These are phyloP conservation scores for Kodamaea leandrae DNA, from an alignment of 805 yeast genomes.

Conservation along the genomic window DNA sequence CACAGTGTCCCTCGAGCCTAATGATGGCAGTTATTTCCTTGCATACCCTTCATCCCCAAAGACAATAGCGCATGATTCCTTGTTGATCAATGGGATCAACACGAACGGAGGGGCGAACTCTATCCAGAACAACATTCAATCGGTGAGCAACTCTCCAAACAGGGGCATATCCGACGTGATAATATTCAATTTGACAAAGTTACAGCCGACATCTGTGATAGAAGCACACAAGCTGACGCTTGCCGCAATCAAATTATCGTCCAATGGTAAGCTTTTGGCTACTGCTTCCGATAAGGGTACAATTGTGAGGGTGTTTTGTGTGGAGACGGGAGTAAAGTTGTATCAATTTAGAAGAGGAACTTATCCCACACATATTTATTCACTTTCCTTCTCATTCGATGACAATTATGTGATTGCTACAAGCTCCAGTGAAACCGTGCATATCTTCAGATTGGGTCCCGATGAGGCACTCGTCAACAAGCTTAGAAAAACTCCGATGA, in stretches of 20 bases:
- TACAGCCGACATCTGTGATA: constrained; percentile 75
- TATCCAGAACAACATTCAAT: constrained; percentile 37
- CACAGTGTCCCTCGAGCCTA: constrained; percentile 49
- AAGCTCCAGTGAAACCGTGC: constrained; percentile 89
- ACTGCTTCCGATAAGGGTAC: constrained; percentile 92
- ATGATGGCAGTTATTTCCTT: constrained; percentile 47
- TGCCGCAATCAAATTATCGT: constrained; percentile 64
- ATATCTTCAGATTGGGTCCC: constrained; percentile 74
- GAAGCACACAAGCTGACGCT: constrained; percentile 84
- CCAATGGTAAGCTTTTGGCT: constrained; percentile 77
- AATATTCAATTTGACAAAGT: constrained; percentile 69
- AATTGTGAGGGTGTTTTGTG: constrained; percentile 75
- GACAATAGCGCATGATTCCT: constrained; percentile 42
- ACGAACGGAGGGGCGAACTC: constrained; percentile 42
- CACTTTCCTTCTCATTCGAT: constrained; percentile 71
- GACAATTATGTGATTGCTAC: constrained; percentile 75
- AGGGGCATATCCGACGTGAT: constrained; percentile 64
- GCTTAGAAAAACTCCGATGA: constrained; percentile 18
- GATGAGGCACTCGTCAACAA: constrained; percentile 40
- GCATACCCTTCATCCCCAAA: constrained; percentile 81
- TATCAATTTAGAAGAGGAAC: constrained; percentile 83
- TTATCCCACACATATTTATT: constrained; percentile 76
- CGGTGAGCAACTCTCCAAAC: constrained; percentile 41
- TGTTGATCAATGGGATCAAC: constrained; percentile 39
- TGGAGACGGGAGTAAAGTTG: constrained; percentile 58